Conservation (phyloP, 108 stramenopile species). For the Hondaea fermentalgiana region DNA sequence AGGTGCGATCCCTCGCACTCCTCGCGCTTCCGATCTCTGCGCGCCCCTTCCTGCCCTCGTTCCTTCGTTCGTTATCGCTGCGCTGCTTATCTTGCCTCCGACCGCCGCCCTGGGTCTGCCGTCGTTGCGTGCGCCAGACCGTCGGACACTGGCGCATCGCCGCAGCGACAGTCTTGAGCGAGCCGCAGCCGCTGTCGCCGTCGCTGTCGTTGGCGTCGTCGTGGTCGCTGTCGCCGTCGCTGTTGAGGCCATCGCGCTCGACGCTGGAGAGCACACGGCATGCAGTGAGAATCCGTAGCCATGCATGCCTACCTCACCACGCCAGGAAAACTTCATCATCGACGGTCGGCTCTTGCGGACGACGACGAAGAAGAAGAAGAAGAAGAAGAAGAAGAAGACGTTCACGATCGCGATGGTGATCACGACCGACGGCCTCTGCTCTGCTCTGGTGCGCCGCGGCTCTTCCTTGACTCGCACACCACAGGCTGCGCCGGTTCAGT, state of each 20-base stretch:
- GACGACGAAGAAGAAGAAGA: no score
- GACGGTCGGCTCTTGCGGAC: no score
- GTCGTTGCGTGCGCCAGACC: background rate
- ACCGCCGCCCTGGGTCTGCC: background rate
- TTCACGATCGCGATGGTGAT: no score
- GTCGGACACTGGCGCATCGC: no score
- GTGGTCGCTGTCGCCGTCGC: background rate
- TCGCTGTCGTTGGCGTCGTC: background rate
- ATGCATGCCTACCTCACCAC: background rate
- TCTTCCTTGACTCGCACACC: no score
- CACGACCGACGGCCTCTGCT: no score
- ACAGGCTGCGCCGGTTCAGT: no score
- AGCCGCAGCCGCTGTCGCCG: background rate
- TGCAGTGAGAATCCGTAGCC: background rate
- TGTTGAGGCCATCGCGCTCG: background rate
- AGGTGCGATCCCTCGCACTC: background rate
- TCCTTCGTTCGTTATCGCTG: background rate
- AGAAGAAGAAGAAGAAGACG: no score
- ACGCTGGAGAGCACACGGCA: background rate
- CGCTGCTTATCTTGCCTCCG: background rate
- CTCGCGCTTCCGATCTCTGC: background rate
- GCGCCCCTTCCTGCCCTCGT: background rate
- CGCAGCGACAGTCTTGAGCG: background rate
- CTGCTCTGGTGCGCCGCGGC: no score
- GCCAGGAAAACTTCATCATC: no score